A percentile compares a stretch with the other conserved stretches of the same genome.
phyloP scores from a whole-genome alignment of 1,284 basidiomycete genomes.

The Leccinum ponderosum region DNA sequence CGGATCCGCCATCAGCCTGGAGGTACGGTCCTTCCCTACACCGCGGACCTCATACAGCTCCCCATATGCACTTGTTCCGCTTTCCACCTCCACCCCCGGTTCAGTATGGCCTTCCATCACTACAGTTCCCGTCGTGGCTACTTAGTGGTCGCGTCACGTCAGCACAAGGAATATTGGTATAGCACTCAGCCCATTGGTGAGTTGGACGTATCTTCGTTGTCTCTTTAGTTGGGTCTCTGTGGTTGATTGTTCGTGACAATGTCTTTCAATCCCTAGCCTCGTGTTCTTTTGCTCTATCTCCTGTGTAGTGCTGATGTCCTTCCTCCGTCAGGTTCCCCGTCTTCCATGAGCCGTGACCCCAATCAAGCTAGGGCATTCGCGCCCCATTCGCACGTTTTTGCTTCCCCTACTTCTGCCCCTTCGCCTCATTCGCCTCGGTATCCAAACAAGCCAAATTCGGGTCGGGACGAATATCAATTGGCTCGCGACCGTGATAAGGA shows the following conservation, averaged over 20 bases:
- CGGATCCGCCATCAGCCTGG: constrained; percentile 16
- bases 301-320: constrained; percentile 13
- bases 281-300: constrained; percentile 3
- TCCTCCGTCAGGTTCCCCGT: constrained; percentile 16
- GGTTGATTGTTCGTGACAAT: constrained; percentile 3
- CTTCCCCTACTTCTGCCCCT: neutral
- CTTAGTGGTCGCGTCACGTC: constrained; percentile 5
- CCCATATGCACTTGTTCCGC: constrained; percentile 6
- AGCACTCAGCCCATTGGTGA: constrained; percentile 9
- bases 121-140: constrained; percentile 22
- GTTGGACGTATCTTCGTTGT: constrained; percentile 13
- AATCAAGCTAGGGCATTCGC: constrained; percentile 7
- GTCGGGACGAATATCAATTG: constrained; percentile 4
- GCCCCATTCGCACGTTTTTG: constrained; percentile 9
- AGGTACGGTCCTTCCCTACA: constrained; percentile 6
- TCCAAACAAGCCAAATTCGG: neutral
- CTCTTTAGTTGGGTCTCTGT: neutral
- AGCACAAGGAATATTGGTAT: constrained; percentile 26
- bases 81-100: constrained; percentile 16
- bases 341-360: constrained; percentile 12
- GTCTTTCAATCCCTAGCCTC: neutral
- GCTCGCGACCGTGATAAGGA: constrained; percentile 23
- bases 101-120: constrained; percentile 6
- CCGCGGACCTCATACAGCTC: neutral
- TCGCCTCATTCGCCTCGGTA: constrained; percentile 1